Base-by-base conservation (phyloP, 2,329 filamentous ascomycete species). In the Colletotrichum abscissum region DNA sequence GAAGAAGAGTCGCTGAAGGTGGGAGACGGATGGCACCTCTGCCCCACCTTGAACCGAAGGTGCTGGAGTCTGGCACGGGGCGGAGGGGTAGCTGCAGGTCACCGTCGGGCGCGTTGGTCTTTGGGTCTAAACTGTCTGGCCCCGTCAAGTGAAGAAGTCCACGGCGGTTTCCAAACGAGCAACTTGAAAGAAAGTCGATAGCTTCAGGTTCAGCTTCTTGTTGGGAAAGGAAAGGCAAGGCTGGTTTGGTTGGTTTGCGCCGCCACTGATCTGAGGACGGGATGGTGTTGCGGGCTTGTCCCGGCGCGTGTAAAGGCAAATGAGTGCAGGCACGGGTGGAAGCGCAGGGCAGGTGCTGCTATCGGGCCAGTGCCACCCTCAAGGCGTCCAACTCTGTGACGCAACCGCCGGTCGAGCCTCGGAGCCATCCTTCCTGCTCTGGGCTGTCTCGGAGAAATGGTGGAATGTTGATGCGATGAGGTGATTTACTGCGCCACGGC, bases 331-430 rank as follows among this genome's bases (percentile, higher is more conserved):
- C n/a, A 7, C 28, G 35, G 60, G 30, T 46, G 69, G 19, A 56
- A 52, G 24, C 22, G 5, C 62, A 67, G 62, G 22, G 19, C 62
- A 70, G 62, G 22, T 30, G 68, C 57, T 55, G 52, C 52, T 49
- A 12, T 49, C 24, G 33, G 52, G 28, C 28, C 58, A 55, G 55
- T 69, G 65, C 42, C 54, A 59, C 35, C 14, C 54, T 16, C 67
- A 63, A 76, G 75, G 73, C 75, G 67, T 49, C 60, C 75, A 74
- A 55, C 52, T 63, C 70, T 56, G 75, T 76, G 75, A 76, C 75
- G 73, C 73, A 76, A 75, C 70, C 60, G 35, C 69, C 42, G 24
- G 26, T 35, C 33, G 55, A 46, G 35, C 54, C 63, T 57, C 63
- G 49, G 49, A 56, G 28, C 62, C 33, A 9, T 54, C 16, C 12